phyloP scores from a whole-genome alignment of 2,329 filamentous ascomycete genomes.

The Trichophyton schoenleinii region DNA sequence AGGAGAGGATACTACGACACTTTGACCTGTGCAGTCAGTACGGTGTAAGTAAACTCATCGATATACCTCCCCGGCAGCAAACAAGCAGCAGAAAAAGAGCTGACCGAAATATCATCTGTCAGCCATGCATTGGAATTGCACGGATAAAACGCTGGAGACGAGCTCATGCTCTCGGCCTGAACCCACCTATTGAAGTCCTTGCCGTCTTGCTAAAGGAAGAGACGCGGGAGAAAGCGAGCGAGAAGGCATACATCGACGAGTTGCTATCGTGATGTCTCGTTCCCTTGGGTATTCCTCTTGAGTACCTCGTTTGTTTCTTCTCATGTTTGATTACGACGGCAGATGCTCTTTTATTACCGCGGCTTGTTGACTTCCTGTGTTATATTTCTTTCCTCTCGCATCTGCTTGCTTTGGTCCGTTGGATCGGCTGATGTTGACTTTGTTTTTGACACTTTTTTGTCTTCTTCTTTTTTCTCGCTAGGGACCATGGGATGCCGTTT shows the following conservation, averaged over 20 bases:
- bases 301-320: not conserved
- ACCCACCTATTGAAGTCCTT: slow-evolving; percentile 79
- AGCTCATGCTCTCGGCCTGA: slow-evolving; percentile 67
- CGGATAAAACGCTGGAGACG: slow-evolving; percentile 78
- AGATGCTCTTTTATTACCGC: not conserved
- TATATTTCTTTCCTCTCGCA: too few species aligned
- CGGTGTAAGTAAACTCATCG: slow-evolving; percentile 53
- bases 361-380: not conserved
- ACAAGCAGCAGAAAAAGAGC: not conserved
- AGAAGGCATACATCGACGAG: slow-evolving; percentile 65
- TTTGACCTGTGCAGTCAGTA: slow-evolving; percentile 89
- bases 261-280: slow-evolving; percentile 19
- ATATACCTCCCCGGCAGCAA: not conserved
- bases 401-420: not conserved
- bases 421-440: not conserved
- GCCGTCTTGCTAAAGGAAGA: slow-evolving; percentile 68
- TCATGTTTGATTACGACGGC: not conserved
- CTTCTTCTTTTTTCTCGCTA: not conserved
- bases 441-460: not conserved
- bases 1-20: slow-evolving; percentile 79
- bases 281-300: not conserved
- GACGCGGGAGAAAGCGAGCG: slow-evolving; percentile 31
- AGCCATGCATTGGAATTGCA: slow-evolving; percentile 81
- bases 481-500: not conserved
- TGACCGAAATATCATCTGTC: slow-evolving; percentile 6